Evolutionary conservation across 176 grass and related monocot species (phyloP), one percentile per base, ranked within the genome.

Genomic region (Oryza glumipatula): DNA sequence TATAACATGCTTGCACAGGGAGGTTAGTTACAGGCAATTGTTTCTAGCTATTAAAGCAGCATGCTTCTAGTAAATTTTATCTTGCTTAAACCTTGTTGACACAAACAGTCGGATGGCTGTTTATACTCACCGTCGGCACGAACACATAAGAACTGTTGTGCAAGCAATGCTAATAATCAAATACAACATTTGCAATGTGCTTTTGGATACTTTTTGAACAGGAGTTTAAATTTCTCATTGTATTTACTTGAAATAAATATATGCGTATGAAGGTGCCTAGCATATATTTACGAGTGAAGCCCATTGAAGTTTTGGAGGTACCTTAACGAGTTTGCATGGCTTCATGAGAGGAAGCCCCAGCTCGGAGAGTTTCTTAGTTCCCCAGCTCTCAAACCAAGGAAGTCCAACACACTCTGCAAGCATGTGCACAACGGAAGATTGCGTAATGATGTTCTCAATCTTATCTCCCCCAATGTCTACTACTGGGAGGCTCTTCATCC

Each of bases 321-420:
- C 96, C 96, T 96, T 96, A 72, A 99, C 32, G 72, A 99, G 83
- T 80, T 82, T 84, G 15, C 71, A 47, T 60, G 91, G 94, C 74
- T 94, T 92, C 91, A 92, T 99, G 26, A 92, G 76, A 56, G 97
- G 97, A 73, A 99, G 93, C 36, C 94, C 94, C 43, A 99, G 79
- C 46, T 92, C 92, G 26, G 36, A 82, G 35, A 94, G 86, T 76
- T 90, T 94, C 74, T 96, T 99, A 36, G 83, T 94, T 65, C 94
- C 97, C 94, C 94, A 99, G 78, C 77, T 95, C 76, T 99, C 97
- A 76, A 99, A 99, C 97, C 94, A 99, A 36, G 89, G 79, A 85
- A 94, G 90, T 17, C 92, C 97, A 82, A 88, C 94, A 86, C 97
- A 99, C 83, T 99, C 97, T 67, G 90, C 97, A 70, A 99, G 92